Percentiles rank a stretch among this genome's conserved stretches.
phyloP scores from a whole-genome alignment of 1,139 yeast species.

The Suhomyces bolitotheri region DNA sequence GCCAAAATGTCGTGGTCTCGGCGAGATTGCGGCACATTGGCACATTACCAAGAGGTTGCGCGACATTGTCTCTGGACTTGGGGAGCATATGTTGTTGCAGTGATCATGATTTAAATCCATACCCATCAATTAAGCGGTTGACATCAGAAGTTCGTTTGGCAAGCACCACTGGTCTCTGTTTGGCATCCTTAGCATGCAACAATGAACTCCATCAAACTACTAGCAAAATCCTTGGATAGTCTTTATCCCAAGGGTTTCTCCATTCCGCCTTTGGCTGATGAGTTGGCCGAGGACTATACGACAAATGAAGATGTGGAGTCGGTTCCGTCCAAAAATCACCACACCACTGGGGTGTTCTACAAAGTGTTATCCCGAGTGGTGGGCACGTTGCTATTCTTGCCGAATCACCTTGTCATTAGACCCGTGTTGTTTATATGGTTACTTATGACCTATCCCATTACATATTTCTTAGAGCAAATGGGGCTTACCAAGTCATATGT shows the following conservation, averaged over 20 bases:
- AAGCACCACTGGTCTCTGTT: not conserved
- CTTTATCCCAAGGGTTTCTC: constrained; percentile 25
- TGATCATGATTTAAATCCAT: constrained; percentile 7
- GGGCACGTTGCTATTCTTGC: constrained; percentile 36
- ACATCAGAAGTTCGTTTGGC: no score
- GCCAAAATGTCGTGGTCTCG: constrained; percentile 5
- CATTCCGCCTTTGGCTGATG: constrained; percentile 12
- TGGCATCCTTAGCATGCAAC: constrained; percentile 7
- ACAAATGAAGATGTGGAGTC: constrained; percentile 10
- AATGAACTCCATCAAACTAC: constrained; percentile 42
- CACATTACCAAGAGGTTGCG: constrained; percentile 5
- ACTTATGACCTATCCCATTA: constrained; percentile 50
- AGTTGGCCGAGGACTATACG: constrained; percentile 17
- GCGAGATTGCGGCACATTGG: not conserved
- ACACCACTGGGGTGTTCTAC: not conserved
- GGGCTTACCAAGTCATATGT: constrained; percentile 13
- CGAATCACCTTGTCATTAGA: constrained; percentile 41
- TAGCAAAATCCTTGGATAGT: constrained; percentile 39
- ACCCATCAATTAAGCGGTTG: no score
- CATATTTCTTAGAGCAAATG: constrained; percentile 31
- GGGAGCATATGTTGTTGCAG: constrained; percentile 7
- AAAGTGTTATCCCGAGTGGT: not conserved
- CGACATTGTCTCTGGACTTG: constrained; percentile 11
- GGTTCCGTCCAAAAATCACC: constrained; percentile 8
- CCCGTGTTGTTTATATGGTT: constrained; percentile 49